These are phyloP conservation scores for Paracoccidioides brasiliensis DNA, from an alignment of 2,329 filamentous ascomycete species.

Conservation along the genomic window DNA sequence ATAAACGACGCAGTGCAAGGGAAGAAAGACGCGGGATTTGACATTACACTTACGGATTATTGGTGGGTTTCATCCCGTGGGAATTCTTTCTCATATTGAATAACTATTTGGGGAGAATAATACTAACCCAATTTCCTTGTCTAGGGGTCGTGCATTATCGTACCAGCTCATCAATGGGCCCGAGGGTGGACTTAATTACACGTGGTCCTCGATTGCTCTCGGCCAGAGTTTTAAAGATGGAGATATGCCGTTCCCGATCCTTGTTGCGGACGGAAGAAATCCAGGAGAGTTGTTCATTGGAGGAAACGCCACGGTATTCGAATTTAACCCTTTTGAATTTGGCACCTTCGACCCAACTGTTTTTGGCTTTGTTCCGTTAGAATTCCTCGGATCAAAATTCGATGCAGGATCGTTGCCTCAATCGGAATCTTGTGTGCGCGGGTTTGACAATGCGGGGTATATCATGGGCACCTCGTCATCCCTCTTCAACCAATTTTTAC, in stretches of 20 bases:
- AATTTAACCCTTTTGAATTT: constrained; percentile 70
- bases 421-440: constrained; percentile 52
- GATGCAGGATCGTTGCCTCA: constrained; percentile 45
- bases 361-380: constrained; percentile 56
- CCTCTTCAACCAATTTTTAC: constrained; percentile 67
- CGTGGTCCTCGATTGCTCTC: constrained; percentile 65
- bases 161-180: constrained; percentile 71
- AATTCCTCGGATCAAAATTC: constrained; percentile 63
- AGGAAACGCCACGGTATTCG: constrained; percentile 61
- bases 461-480: constrained; percentile 77
- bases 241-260: constrained; percentile 56
- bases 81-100: too few relatives aligned
- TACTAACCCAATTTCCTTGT: neutral
- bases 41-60: constrained; percentile 70
- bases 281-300: constrained; percentile 50
- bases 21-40: constrained; percentile 52
- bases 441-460: constrained; percentile 72
- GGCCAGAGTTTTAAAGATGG: constrained; percentile 49
- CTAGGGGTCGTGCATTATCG: constrained; percentile 58
- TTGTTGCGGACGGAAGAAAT: constrained; percentile 55
- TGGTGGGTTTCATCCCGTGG: constrained; percentile 38
- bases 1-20: constrained; percentile 44
- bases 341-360: constrained; percentile 63
- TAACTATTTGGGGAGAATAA: too few relatives aligned
- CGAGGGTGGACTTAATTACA: constrained; percentile 62